These are phyloP conservation scores for Amphirosellinia nigrospora DNA, from an alignment of 495 filamentous ascomycete genomes.

Conservation along the genomic window DNA sequence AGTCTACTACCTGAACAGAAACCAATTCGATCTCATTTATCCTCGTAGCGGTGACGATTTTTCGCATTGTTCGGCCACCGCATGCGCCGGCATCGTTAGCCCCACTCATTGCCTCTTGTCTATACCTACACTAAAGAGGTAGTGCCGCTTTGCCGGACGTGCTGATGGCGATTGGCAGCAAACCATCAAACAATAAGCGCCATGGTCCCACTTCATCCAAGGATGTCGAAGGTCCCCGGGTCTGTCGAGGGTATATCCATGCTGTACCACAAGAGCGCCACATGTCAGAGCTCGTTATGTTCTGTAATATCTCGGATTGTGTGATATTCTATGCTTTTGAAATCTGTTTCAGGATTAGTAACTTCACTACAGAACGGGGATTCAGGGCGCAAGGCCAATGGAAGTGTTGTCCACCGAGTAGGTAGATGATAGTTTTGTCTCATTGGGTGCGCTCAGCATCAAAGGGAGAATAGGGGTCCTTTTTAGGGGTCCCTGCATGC, in stretches of 20 bases:
- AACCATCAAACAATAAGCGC: slow-evolving; percentile 5
- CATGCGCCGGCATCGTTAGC: not conserved
- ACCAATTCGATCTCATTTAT: not conserved
- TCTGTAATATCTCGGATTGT: not conserved
- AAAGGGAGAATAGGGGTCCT: slow-evolving; percentile 14
- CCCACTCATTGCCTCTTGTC: slow-evolving; percentile 16
- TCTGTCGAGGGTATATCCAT: no score
- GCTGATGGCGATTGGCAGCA: not conserved
- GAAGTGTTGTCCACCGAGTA: not conserved
- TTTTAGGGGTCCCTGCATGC: slow-evolving; percentile 1
- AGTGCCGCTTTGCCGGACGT: slow-evolving; percentile 23
- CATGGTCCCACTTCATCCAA: not conserved
- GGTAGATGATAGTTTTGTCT: not conserved
- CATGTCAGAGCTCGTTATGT: not conserved
- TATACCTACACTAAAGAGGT: no score
- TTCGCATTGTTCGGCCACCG: slow-evolving; percentile 9
- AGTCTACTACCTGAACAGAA: no score
- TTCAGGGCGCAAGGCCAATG: not conserved
- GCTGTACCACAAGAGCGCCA: not conserved
- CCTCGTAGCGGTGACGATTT: not conserved
- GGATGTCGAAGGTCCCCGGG: not conserved
- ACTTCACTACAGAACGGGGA: not conserved
- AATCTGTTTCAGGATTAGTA: not conserved
- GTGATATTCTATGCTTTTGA: not conserved
- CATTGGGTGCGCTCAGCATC: not conserved